Evolutionary conservation across 805 yeast genomes (phyloP).

Genomic region (Monosporozyma aerobia): DNA sequence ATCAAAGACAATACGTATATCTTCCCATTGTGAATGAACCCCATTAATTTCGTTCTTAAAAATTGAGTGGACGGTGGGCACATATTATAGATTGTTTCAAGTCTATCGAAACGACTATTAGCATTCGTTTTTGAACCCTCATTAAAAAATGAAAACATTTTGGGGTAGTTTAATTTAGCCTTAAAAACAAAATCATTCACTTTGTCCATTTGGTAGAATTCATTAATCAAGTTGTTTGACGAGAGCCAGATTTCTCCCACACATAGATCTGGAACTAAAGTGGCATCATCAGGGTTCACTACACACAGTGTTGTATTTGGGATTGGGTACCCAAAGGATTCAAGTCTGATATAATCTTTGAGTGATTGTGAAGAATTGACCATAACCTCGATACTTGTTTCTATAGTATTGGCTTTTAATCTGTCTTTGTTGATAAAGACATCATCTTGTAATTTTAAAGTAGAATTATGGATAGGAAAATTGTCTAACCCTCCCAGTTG

Average conservation of each 20-base stretch:
- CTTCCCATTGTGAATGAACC: conserved; percentile 80
- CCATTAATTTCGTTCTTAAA: conserved; percentile 82
- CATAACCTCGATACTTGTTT: conserved; percentile 27
- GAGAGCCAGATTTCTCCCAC: conserved; percentile 99
- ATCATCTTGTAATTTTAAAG: conserved; percentile 27
- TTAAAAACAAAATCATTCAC: conserved; percentile 30
- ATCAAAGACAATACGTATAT: conserved; percentile 81
- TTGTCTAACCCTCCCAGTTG: conserved; percentile 46
- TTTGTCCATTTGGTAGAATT: conserved; percentile 29
- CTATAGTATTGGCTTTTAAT: conserved; percentile 27
- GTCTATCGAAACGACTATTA: conserved; percentile 14
- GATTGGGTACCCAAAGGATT: conserved; percentile 88
- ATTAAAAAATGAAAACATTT: conserved; percentile 19
- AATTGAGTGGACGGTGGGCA: conserved; percentile 34
- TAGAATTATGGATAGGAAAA: conserved; percentile 25
- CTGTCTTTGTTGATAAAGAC: conserved; percentile 29
- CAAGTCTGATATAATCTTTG: conserved; percentile 56
- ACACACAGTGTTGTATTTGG: conserved; percentile 92
- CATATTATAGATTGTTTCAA: conserved; percentile 22
- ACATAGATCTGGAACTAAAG: conserved; percentile 62
- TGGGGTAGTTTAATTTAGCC: conserved; percentile 25
- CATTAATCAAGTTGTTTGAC: conserved; percentile 72
- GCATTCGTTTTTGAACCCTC: background rate
- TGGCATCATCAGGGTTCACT: conserved; percentile 85
- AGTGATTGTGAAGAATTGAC: conserved; percentile 27